A percentile compares a stretch with the other conserved stretches of the same genome.
These are phyloP conservation scores for Rhododendron griersonianum DNA, from an alignment of 148 eudicot species.

Conservation along the genomic window DNA sequence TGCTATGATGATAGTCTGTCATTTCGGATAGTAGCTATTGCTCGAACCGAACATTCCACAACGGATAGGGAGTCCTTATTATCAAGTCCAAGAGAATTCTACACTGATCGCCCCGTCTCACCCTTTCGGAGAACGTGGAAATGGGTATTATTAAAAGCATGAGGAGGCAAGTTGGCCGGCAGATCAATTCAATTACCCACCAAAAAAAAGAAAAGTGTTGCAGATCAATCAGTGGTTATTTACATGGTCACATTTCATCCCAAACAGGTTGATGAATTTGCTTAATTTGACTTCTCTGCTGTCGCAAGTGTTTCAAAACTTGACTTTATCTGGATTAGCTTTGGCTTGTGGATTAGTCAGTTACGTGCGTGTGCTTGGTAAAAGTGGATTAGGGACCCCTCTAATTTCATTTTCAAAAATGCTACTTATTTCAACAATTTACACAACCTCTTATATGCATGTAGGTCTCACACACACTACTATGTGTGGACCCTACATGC, in stretches of 20 bases:
- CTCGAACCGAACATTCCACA: too few species aligned
- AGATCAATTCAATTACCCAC: too few species aligned
- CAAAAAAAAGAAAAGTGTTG: not conserved
- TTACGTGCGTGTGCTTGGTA: too few species aligned
- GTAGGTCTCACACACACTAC: too few species aligned
- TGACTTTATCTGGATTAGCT: too few species aligned
- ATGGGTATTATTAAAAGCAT: not conserved
- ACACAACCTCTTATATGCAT: too few species aligned
- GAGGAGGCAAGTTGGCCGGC: not conserved
- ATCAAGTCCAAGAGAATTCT: fast-evolving
- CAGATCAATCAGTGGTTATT: not conserved
- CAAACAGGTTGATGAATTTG: not conserved
- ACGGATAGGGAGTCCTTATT: fast-evolving
- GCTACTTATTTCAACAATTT: too few species aligned
- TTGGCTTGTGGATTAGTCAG: not conserved
- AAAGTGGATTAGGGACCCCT: not conserved
- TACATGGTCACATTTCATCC: not conserved
- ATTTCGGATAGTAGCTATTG: too few species aligned
- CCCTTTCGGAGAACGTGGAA: not conserved
- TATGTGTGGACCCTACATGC: too few species aligned
- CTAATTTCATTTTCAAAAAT: too few species aligned
- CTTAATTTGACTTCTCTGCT: not conserved
- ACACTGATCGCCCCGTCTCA: too few species aligned
- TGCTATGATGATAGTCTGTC: too few species aligned
- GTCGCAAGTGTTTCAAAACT: not conserved